A percentile compares a stretch with the other conserved stretches of the same genome.
These are phyloP conservation scores for Pistacia integerrima DNA, from an alignment of 345 rosid species.

Conservation along the genomic window DNA sequence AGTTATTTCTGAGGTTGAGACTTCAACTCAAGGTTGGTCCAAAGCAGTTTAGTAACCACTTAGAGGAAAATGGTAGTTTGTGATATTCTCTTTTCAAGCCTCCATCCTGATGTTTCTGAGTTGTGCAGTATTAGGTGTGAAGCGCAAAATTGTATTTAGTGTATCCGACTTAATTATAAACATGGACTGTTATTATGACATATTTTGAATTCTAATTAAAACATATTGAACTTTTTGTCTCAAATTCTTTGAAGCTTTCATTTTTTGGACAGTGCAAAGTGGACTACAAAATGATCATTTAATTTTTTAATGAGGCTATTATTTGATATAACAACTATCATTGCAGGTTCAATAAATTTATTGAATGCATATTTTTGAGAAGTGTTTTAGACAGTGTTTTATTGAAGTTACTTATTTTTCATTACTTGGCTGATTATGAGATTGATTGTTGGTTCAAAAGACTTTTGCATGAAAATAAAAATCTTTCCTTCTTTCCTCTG, in stretches of 20 bases:
- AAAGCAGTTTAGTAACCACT: background rate
- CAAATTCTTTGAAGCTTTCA: no score
- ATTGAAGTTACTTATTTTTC: no score
- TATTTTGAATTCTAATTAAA: background rate
- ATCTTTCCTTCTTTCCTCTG: background rate
- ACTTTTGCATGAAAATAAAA: background rate
- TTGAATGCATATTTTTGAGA: background rate
- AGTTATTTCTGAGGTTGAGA: background rate
- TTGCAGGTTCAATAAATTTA: background rate
- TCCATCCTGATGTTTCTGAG: background rate
- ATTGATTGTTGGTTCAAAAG: background rate
- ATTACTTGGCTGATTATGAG: background rate
- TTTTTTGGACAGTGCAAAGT: no score
- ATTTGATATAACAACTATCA: background rate
- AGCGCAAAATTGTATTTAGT: background rate
- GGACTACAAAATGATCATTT: background rate
- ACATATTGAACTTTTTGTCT: no score
- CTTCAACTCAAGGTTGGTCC: background rate
- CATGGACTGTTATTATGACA: background rate
- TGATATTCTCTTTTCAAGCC: no score
- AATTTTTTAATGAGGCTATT: background rate
- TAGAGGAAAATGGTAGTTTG: no score
- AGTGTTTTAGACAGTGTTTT: background rate
- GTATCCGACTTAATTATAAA: no score
- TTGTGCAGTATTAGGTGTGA: background rate